Evolutionary conservation across 768 basidiomycete species (phyloP).

Genomic region (Leccinum uliginosum): DNA sequence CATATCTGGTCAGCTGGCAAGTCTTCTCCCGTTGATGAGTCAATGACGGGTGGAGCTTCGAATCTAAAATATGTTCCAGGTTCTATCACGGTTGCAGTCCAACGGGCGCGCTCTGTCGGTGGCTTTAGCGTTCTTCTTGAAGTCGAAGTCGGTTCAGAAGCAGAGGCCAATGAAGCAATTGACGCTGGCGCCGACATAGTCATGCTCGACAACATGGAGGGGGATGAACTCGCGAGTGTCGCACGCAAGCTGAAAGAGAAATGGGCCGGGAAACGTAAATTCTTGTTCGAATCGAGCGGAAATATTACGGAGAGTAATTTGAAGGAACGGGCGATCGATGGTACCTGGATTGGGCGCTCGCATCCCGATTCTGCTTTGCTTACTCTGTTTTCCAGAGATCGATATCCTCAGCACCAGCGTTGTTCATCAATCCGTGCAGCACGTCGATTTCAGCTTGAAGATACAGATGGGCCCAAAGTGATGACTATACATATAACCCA

Average conservation of each 20-base stretch:
- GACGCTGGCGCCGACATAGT: conserved; percentile 91
- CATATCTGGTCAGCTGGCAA: conserved; percentile 96
- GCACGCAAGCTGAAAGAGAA: conserved; percentile 70
- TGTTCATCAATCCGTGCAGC: conserved; percentile 88
- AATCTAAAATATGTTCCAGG: conserved; percentile 40
- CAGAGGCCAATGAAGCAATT: conserved; percentile 95
- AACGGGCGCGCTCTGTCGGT: conserved; percentile 81
- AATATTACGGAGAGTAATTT: conserved; percentile 90
- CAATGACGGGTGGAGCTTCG: not conserved
- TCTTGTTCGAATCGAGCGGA: conserved; percentile 90
- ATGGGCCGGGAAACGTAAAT: conserved; percentile 79
- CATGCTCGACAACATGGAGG: conserved; percentile 94
- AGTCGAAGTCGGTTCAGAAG: conserved; percentile 86
- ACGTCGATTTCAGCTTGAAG: conserved; percentile 97
- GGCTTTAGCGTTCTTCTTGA: conserved; percentile 91
- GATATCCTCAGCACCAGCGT: conserved; percentile 91
- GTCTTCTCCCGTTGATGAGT: conserved; percentile 9
- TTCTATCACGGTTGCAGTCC: conserved; percentile 85
- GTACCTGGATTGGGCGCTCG: conserved; percentile 37
- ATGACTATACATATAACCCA: conserved; percentile 5
- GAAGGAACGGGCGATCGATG: conserved; percentile 73
- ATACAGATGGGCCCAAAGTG: conserved; percentile 63
- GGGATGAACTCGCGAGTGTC: conserved; percentile 60
- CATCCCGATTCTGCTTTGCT: not conserved
- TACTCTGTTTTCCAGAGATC: conserved; percentile 55